Percentiles rank a stretch among this genome's conserved stretches.
phyloP scores from a whole-genome alignment of 2,329 filamentous ascomycete species.

The Fusarium nanum region DNA sequence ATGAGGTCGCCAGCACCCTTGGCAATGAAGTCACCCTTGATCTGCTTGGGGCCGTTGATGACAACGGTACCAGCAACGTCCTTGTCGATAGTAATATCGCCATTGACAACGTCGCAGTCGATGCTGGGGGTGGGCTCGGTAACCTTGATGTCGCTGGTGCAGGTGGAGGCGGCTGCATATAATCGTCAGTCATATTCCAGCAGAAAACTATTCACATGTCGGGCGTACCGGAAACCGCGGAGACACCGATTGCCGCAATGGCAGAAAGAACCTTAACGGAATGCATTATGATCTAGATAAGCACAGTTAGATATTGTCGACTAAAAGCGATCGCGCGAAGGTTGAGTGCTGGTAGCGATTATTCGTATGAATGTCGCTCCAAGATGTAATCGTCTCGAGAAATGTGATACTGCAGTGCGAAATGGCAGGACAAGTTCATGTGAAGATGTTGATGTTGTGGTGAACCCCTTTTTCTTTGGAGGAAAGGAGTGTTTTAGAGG shows the following conservation, averaged over 20 bases:
- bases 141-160: constrained; percentile 69
- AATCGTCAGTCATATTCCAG: constrained; percentile 2
- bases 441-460: constrained; percentile 7
- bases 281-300: constrained; percentile 58
- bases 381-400: constrained; percentile 14
- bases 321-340: not conserved
- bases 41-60: constrained; percentile 69
- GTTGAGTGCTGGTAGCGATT: not conserved
- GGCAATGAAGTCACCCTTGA: constrained; percentile 69
- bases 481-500: constrained; percentile 1
- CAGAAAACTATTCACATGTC: not conserved
- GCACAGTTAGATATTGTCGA: constrained; percentile 33
- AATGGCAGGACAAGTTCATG: not conserved
- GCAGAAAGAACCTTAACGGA: constrained; percentile 59
- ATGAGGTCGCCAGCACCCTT: constrained; percentile 71
- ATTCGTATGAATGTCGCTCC: constrained; percentile 29
- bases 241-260: constrained; percentile 56
- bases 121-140: constrained; percentile 71
- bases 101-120: constrained; percentile 76
- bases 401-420: constrained; percentile 9
- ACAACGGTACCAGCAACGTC: constrained; percentile 67
- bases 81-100: constrained; percentile 73
- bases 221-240: constrained; percentile 58
- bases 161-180: constrained; percentile 49
- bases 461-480: not conserved